Evolutionary conservation across 768 basidiomycete genomes (phyloP), one percentile per base, ranked within the genome.

Genomic region (Lactifluus hygrophoroides): DNA sequence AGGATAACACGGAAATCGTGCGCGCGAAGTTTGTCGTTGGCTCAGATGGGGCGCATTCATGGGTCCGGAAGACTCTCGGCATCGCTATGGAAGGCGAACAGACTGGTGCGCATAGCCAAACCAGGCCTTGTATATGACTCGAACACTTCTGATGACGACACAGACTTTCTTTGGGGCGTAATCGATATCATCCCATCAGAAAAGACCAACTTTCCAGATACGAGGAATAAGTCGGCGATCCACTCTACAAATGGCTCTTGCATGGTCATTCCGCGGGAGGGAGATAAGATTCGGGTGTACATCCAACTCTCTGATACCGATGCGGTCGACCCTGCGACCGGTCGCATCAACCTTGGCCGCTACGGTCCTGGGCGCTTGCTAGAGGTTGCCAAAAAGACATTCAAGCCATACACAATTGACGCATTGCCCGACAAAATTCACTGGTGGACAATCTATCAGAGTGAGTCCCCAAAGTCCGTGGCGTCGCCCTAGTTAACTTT

Each of bases 111-210:
- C 58, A 1, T 27, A 21, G 8, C 23, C 19, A 23, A 37, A 32
- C 23, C 7, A n/a, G 23, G 7, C 8, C 5, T 17, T 21, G 25
- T 30, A n/a, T n/a, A n/a, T 25, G n/a, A 21, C 30, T 51, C 28
- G 30, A 16, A 10, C 21, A 10, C 30, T 21, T 27, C 38, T 40
- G 14, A 23, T 44, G 17, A 5, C n/a, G 16, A 16, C n/a, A 23
- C 75, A 71, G 84, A 90, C 53, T 85, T 80, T 57, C 76, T 91
- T 19, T 93, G 90, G 90, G 90, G 90, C 3, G 90, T 92, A 3
- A 71, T 90, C 19, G 90, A 82, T 67, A 71, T 75, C 34, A 60
- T 76, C 7, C 78, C 80, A 3, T 59, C 61, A 28, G 64, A 55
- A 30, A 71, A 71, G 0, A 79, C 80, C 0, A 69, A 82, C 67